Base-by-base conservation (phyloP, 2,329 filamentous ascomycete genomes). In the Penicillium brasilianum region DNA sequence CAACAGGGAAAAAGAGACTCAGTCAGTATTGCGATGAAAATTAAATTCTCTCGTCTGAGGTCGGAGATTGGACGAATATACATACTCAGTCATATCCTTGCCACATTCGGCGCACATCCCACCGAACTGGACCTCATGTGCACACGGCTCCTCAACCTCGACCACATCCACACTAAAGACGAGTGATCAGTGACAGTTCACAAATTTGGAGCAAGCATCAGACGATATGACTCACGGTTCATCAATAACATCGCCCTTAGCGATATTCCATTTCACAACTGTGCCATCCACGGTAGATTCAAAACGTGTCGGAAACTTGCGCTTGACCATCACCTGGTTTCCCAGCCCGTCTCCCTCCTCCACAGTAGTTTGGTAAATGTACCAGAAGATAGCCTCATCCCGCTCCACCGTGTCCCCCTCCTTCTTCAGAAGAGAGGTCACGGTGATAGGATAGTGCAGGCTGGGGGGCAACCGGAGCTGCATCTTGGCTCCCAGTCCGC, bases 31-130 rank as follows among this genome's bases (percentile, higher is more conserved):
- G 28, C 28, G 10, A 25, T 39, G 30, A 37, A 18, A 52, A 52
- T 9, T 8, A 16, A 18, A 48, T 11, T 11, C 41, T 4, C 34
- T 43, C 4, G 16, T 41, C n/a, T 28, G 8, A 22, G 2, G 4
- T 20, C 4, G 16, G n/a, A 10, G 7, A 10, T n/a, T 10, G 16
- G 36, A 30, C 3, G 11, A 3, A 14, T 51, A 34, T 43, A 74
- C 83, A 66, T 79, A 86, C 84, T 92, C 88, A 57, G 92, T 97
- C 93, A 99, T 97, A 78, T 98, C 93, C 78, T 94, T 92, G 65
- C 95, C 95, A 78, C 95, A 99, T 64, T 93, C 86, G 61, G 88
- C 92, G 79, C 95, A 99, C 67, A 99, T 85, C 48, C 93, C 93
- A 59, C 90, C 90, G 73, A 92, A 97, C 77, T 98, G 94, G 43